Evolutionary conservation across 225 moss, liverwort and hornwort species (phyloP).

Genomic region (Bryum argenteum): DNA sequence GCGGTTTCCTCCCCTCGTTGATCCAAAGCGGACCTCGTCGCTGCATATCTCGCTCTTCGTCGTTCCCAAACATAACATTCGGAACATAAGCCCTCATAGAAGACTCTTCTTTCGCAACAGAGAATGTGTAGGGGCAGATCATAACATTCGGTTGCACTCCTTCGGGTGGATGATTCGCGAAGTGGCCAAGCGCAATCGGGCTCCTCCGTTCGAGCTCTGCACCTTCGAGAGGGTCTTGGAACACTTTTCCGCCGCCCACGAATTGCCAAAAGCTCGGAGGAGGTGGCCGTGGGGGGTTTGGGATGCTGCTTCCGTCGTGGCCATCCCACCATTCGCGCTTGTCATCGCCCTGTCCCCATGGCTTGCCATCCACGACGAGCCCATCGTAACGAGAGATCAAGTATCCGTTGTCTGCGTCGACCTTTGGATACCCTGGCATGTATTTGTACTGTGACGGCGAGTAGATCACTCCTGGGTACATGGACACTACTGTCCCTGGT

Average conservation of each 20-base stretch:
- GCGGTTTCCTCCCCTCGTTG: conserved; percentile 65
- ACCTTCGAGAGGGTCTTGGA: conserved; percentile 49
- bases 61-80: conserved; percentile 72
- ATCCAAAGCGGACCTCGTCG: conserved; percentile 85
- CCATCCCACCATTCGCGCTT: conserved; percentile 92
- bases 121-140: conserved; percentile 73
- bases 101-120: conserved; percentile 11
- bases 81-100: conserved; percentile 74
- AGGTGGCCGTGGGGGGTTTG: conserved; percentile 9
- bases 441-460: conserved; percentile 88
- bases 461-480: conserved; percentile 93
- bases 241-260: conserved; percentile 57
- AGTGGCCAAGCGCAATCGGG: conserved; percentile 86
- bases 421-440: conserved; percentile 93
- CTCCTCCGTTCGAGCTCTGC: conserved; percentile 79
- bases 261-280: conserved; percentile 59
- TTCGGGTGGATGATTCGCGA: conserved; percentile 88
- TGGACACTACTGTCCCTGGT: conserved; percentile 79
- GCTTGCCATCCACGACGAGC: conserved; percentile 82
- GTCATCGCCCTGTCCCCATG: conserved; percentile 88
- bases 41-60: conserved; percentile 77
- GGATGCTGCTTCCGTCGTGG: conserved; percentile 16
- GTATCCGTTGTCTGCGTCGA: conserved; percentile 72
- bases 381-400: conserved; percentile 91
- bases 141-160: conserved; percentile 76